Percentiles rank a stretch among this genome's conserved stretches.
Evolutionary conservation across 768 basidiomycete species (phyloP).

Genomic region (Hemileccinum impolitum): DNA sequence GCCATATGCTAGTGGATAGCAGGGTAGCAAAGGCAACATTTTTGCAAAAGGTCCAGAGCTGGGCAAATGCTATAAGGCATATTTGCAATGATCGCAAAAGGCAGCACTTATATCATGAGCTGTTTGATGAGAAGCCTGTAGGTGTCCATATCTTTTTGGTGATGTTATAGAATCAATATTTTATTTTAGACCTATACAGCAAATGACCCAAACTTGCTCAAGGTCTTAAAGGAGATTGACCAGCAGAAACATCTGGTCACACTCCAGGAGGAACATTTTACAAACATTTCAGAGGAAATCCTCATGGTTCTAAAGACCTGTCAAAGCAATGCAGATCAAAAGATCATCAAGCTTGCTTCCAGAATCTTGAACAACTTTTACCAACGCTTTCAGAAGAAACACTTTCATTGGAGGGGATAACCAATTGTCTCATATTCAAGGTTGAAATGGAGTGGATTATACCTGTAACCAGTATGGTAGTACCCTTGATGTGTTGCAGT

Average conservation of each 20-base stretch:
- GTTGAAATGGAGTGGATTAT: too few relatives aligned
- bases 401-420: background rate
- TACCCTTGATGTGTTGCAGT: too few relatives aligned
- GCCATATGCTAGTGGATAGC: background rate
- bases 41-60: constrained; percentile 9
- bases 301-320: background rate
- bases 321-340: background rate
- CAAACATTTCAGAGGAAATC: constrained; percentile 12
- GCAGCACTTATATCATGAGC: background rate
- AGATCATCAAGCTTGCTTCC: constrained; percentile 10
- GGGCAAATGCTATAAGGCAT: constrained; percentile 10
- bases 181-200: background rate
- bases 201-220: constrained; percentile 13
- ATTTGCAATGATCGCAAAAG: background rate
- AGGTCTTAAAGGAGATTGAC: constrained; percentile 21
- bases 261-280: constrained; percentile 7
- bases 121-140: constrained; percentile 24
- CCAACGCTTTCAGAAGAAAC: constrained; percentile 19
- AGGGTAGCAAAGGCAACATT: background rate
- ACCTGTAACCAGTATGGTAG: too few relatives aligned
- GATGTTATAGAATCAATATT: background rate
- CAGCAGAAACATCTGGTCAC: constrained; percentile 20
- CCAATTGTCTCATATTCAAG: background rate
- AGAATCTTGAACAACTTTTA: constrained; percentile 20
- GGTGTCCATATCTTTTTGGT: background rate